Evolutionary conservation across 148 eudicot species (phyloP).

Genomic region (Nyssa sinensis): DNA sequence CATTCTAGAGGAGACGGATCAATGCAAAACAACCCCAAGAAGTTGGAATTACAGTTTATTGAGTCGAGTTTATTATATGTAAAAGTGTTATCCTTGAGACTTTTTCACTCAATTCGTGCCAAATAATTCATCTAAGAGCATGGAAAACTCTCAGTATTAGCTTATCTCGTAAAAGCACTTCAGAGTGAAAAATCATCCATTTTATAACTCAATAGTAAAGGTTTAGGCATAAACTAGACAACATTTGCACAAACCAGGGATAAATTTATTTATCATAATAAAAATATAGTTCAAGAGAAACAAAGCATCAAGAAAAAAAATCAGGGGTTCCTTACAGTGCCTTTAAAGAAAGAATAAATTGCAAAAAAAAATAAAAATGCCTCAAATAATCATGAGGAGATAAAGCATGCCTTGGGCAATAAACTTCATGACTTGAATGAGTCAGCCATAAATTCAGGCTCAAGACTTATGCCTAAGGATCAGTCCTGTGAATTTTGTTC

Average conservation of each 20-base stretch:
- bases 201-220: not conserved
- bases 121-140: not conserved
- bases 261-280: not conserved
- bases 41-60: not conserved
- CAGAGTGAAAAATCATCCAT: not conserved
- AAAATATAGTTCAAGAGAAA: not conserved
- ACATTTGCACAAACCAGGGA: not conserved
- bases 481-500: too few species aligned
- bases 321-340: not conserved
- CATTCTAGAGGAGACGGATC: not conserved
- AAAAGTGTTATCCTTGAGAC: too few species aligned
- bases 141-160: not conserved
- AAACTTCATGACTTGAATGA: too few species aligned
- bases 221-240: not conserved
- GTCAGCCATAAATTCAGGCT: too few species aligned
- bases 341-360: not conserved
- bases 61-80: too few species aligned
- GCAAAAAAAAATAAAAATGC: too few species aligned
- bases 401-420: too few species aligned
- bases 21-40: not conserved
- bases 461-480: too few species aligned
- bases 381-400: too few species aligned
- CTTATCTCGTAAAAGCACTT: not conserved
- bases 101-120: not conserved
- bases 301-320: not conserved